A percentile compares a stretch with the other conserved stretches of the same genome.
Evolutionary conservation across 352 stramenopile genomes (phyloP).

Genomic region (Peronospora belbahrii): DNA sequence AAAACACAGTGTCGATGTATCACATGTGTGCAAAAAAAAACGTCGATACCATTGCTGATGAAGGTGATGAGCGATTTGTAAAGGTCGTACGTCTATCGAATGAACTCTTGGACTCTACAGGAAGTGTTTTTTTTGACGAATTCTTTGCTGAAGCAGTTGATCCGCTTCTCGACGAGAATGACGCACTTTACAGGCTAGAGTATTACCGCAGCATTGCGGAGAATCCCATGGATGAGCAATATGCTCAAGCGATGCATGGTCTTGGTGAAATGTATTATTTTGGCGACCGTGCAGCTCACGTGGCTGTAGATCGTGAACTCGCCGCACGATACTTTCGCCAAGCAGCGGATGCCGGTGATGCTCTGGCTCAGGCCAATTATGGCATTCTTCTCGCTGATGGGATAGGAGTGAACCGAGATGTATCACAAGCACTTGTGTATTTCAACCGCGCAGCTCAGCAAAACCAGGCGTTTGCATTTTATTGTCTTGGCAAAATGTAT

Average conservation of each 20-base stretch:
- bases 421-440: conserved; percentile 49
- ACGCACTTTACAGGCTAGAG: conserved; percentile 47
- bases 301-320: conserved; percentile 37
- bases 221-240: conserved; percentile 56
- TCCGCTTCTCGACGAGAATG: conserved; percentile 24
- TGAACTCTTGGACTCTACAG: conserved; percentile 20
- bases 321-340: conserved; percentile 56
- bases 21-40: conserved; percentile 53
- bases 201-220: conserved; percentile 55
- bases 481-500: conserved; percentile 59
- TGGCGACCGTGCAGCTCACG: conserved; percentile 48
- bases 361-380: conserved; percentile 59
- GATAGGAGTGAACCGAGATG: conserved; percentile 48
- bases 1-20: conserved; percentile 38
- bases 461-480: conserved; percentile 53
- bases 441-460: conserved; percentile 47
- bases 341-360: conserved; percentile 56
- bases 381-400: conserved; percentile 66
- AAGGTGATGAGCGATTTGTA: conserved; percentile 34
- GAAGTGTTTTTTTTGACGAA: conserved; percentile 15
- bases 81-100: conserved; percentile 48
- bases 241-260: conserved; percentile 44
- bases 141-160: conserved; percentile 14
- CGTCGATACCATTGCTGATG: conserved; percentile 39
- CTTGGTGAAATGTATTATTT: conserved; percentile 73